These are phyloP conservation scores for Calonectria henricotiae DNA, from an alignment of 2,329 filamentous ascomycete genomes.

Conservation along the genomic window DNA sequence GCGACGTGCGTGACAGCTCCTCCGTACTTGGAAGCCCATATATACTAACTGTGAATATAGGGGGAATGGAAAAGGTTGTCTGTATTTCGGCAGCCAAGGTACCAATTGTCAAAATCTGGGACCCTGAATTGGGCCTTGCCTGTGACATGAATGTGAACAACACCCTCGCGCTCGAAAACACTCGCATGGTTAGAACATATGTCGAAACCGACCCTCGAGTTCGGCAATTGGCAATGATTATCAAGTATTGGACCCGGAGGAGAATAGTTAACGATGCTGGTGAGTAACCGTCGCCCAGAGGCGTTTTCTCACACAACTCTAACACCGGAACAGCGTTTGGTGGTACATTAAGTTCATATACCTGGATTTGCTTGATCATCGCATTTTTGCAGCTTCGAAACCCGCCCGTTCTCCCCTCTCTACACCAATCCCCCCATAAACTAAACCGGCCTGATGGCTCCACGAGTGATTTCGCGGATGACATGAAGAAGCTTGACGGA, in stretches of 20 bases:
- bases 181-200: slow-evolving; percentile 97
- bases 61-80: slow-evolving; percentile 96
- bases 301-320: slow-evolving; percentile 33
- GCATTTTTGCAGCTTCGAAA: slow-evolving; percentile 93
- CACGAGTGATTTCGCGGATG: slow-evolving; percentile 87
- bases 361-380: slow-evolving; percentile 99
- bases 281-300: slow-evolving; percentile 64
- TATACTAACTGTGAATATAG: slow-evolving; percentile 69
- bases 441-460: slow-evolving; percentile 74
- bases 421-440: slow-evolving; percentile 78
- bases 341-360: slow-evolving; percentile 96
- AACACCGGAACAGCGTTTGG: slow-evolving; percentile 78
- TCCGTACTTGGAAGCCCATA: background rate
- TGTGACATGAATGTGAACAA: slow-evolving; percentile 99
- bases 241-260: slow-evolving; percentile 97
- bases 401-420: slow-evolving; percentile 86
- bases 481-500: slow-evolving; percentile 81
- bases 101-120: slow-evolving; percentile 99
- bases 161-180: slow-evolving; percentile 94
- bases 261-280: slow-evolving; percentile 97
- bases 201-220: slow-evolving; percentile 94
- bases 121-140: slow-evolving; percentile 89
- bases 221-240: slow-evolving; percentile 92
- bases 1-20: slow-evolving; percentile 76
- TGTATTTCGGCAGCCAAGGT: slow-evolving; percentile 97